Evolutionary conservation across 495 filamentous ascomycete genomes (phyloP).

Genomic region (Daldinia concentrica): DNA sequence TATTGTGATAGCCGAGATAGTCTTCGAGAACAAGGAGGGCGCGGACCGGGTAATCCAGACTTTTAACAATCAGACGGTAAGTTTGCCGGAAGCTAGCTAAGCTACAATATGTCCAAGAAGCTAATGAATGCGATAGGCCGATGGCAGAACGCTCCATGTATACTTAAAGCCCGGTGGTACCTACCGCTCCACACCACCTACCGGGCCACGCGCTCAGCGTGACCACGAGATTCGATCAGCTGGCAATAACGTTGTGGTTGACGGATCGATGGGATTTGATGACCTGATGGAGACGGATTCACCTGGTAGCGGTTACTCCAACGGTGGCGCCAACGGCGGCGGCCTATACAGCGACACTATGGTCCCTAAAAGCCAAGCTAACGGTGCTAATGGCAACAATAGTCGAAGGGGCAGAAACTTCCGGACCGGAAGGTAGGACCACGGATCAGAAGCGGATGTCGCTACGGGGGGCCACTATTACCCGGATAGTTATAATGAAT

Average conservation of each 20-base stretch:
- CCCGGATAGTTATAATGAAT: background rate
- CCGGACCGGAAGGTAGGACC: conserved; percentile 33
- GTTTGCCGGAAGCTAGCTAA: conserved; percentile 22
- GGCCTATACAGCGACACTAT: conserved; percentile 58
- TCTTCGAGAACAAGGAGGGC: conserved; percentile 77
- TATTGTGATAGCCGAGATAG: conserved; percentile 85
- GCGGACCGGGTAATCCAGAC: conserved; percentile 83
- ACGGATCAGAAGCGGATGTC: background rate
- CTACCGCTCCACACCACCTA: conserved; percentile 33
- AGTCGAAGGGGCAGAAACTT: conserved; percentile 51
- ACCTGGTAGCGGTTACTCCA: conserved; percentile 20
- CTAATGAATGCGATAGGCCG: conserved; percentile 66
- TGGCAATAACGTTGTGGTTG: conserved; percentile 59
- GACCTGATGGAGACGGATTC: conserved; percentile 62
- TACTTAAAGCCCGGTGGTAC: conserved; percentile 68
- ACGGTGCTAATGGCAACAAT: conserved; percentile 23
- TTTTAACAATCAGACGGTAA: conserved; percentile 88
- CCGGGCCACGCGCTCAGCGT: conserved; percentile 49
- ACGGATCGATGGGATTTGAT: conserved; percentile 70
- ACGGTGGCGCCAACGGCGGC: conserved; percentile 42
- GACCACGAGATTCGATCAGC: conserved; percentile 53
- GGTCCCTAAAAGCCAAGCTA: conserved; percentile 30
- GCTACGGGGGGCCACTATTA: background rate
- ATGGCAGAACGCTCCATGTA: conserved; percentile 82
- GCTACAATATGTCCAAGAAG: background rate